Percentiles rank a stretch among this genome's conserved stretches.
Conservation (phyloP, 78 protist species). For the Diacronema lutheri region DNA sequence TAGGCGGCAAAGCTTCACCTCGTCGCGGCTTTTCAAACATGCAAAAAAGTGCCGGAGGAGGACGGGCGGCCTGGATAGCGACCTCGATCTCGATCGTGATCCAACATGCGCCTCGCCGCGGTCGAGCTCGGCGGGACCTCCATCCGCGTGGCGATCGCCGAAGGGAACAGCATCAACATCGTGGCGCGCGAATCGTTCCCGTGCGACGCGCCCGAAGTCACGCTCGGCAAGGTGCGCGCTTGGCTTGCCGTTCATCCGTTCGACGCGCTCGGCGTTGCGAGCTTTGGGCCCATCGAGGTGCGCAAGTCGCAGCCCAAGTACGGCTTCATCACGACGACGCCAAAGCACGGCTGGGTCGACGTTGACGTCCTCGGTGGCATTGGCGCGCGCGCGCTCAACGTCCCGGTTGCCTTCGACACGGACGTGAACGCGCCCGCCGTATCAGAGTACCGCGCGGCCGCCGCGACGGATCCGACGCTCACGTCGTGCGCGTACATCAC, state of each 20-base stretch:
- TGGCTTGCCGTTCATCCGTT: neutral
- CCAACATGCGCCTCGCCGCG: constrained; percentile 17
- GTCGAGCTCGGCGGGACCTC: constrained; percentile 35
- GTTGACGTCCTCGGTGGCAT: constrained; percentile 51
- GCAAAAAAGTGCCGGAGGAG: no score
- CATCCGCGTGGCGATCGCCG: constrained; percentile 7
- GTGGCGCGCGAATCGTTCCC: neutral
- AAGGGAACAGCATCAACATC: neutral
- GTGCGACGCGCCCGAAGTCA: neutral
- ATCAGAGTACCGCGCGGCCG: constrained; percentile 38
- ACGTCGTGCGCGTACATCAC: constrained; percentile 72
- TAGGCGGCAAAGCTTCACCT: no score
- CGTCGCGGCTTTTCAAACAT: no score
- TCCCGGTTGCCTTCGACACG: constrained; percentile 74
- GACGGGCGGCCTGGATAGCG: no score
- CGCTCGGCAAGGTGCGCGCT: neutral
- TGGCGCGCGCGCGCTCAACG: neutral
- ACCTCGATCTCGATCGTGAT: no score
- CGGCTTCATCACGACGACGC: constrained; percentile 82
- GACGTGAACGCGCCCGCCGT: constrained; percentile 88
- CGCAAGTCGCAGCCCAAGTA: constrained; percentile 21
- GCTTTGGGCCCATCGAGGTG: constrained; percentile 82
- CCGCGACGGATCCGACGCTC: neutral
- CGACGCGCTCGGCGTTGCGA: constrained; percentile 65
- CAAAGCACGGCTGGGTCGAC: constrained; percentile 72